Conservation (phyloP, 1,284 basidiomycete genomes). For the Peniophora sp. region DNA sequence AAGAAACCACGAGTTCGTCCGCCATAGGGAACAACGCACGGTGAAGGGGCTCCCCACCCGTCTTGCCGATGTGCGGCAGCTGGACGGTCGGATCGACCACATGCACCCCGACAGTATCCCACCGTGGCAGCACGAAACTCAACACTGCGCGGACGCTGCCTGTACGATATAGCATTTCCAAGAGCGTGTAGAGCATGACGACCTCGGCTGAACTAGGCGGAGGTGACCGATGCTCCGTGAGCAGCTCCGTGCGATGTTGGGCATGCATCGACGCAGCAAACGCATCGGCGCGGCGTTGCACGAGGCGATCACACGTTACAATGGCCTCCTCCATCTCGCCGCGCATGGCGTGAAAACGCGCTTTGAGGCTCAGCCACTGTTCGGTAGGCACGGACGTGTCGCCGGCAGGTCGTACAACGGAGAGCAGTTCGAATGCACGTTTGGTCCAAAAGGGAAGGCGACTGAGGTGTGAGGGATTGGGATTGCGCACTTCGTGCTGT, state of each 20-base stretch:
- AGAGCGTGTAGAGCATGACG: background rate
- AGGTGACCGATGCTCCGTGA: background rate
- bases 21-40: background rate
- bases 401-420: no score
- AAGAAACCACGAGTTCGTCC: background rate
- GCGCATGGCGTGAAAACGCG: constrained; percentile 13
- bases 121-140: background rate
- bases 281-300: constrained; percentile 11
- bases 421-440: no score
- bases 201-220: background rate
- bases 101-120: background rate
- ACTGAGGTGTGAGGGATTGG: no score
- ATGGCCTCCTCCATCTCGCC: constrained; percentile 16
- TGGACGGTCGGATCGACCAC: background rate
- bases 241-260: no score
- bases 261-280: no score
- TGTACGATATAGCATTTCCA: background rate
- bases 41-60: background rate
- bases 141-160: background rate
- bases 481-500: no score
- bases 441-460: no score
- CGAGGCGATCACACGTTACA: constrained; percentile 7
- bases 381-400: background rate
- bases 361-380: constrained; percentile 12
- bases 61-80: background rate